Evolutionary conservation across 108 stramenopile species (phyloP).

Genomic region (Nannochloropsis oceanica): DNA sequence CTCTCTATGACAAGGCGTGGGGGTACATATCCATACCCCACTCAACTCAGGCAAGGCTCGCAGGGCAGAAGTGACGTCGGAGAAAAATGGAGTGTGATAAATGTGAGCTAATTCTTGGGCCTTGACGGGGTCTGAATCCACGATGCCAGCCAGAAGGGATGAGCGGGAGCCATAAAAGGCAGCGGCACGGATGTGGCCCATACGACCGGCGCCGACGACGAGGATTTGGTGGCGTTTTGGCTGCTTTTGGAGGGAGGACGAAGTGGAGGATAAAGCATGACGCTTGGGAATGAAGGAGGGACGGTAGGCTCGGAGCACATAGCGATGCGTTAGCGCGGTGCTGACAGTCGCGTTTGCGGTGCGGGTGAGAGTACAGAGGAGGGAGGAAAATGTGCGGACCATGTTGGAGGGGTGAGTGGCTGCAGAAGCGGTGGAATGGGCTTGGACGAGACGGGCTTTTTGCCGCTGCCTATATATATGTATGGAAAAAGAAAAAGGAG

Average conservation of each 20-base stretch:
- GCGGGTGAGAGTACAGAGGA: too few relatives aligned
- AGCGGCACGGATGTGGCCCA: conserved; percentile 7
- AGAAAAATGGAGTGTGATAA: not conserved
- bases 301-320: too few relatives aligned
- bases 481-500: too few relatives aligned
- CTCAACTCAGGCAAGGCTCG: not conserved
- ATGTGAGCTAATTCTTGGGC: not conserved
- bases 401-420: too few relatives aligned
- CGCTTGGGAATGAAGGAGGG: not conserved
- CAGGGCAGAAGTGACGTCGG: not conserved
- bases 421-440: too few relatives aligned
- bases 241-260: not conserved
- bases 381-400: too few relatives aligned
- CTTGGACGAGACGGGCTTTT: too few relatives aligned
- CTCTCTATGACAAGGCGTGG: conserved; percentile 7
- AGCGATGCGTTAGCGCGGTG: too few relatives aligned
- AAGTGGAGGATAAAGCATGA: not conserved
- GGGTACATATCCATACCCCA: conserved; percentile 18
- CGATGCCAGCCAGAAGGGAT: conserved; percentile 1
- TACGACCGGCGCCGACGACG: conserved; percentile 10
- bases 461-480: too few relatives aligned
- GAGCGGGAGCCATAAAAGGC: conserved; percentile 3
- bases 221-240: not conserved
- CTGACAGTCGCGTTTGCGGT: too few relatives aligned
- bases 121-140: conserved; percentile 1